phyloP scores from a whole-genome alignment of 2,329 filamentous ascomycete genomes.

The Aureobasidium namibiae region DNA sequence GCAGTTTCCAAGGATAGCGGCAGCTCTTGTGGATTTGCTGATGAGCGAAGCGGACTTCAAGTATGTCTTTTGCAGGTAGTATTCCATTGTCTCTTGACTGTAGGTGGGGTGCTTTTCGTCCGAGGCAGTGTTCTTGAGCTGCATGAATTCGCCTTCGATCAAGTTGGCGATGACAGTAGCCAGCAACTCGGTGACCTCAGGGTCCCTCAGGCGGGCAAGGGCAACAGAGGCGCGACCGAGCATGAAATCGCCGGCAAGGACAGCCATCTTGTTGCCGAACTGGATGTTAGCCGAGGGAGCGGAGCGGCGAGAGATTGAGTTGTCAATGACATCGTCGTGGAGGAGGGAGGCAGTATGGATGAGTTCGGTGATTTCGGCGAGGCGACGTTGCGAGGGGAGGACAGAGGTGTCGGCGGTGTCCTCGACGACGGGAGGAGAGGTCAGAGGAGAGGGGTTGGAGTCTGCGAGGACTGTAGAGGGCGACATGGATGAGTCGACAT shows the following conservation, averaged over 20 bases:
- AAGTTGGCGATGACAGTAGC: constrained; percentile 96
- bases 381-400: constrained; percentile 80
- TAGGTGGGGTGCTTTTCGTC: constrained; percentile 79
- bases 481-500: constrained; percentile 55
- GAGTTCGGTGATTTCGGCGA: constrained; percentile 94
- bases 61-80: constrained; percentile 98
- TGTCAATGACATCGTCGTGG: constrained; percentile 97
- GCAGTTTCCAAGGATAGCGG: constrained; percentile 74
- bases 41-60: constrained; percentile 94
- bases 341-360: constrained; percentile 95
- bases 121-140: constrained; percentile 87
- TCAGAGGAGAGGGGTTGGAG: constrained; percentile 62
- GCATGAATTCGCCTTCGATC: constrained; percentile 99
- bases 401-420: constrained; percentile 52
- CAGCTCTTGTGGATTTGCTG: constrained; percentile 87
- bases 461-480: constrained; percentile 62
- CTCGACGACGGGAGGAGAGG: constrained; percentile 40
- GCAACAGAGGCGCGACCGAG: constrained; percentile 89
- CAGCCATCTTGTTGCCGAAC: constrained; percentile 99
- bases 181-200: constrained; percentile 88
- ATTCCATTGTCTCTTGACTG: constrained; percentile 80
- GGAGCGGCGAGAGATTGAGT: constrained; percentile 75
- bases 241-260: constrained; percentile 93
- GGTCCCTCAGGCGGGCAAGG: constrained; percentile 78
- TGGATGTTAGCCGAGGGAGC: constrained; percentile 84